These are phyloP conservation scores for Kokia cookei DNA, from an alignment of 441 rosid genomes.

Conservation along the genomic window DNA sequence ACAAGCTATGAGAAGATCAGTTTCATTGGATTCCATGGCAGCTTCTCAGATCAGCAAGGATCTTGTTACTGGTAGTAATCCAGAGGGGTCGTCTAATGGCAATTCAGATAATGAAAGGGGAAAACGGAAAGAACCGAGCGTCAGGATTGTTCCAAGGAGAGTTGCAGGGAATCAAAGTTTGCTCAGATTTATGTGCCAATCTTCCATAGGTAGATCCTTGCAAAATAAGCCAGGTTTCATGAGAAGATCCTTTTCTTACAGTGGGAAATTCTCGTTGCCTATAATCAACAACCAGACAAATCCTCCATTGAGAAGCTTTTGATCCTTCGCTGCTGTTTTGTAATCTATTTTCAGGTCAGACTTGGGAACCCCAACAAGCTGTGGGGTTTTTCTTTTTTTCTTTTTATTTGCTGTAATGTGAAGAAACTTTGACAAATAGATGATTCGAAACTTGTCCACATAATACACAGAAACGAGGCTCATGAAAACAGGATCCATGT, in stretches of 20 bases:
- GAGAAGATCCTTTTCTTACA: conserved; percentile 47
- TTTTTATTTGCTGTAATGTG: not conserved
- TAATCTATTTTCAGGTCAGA: conserved; percentile 8
- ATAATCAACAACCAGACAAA: conserved; percentile 3
- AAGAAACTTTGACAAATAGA: not conserved
- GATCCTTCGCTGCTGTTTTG: not conserved
- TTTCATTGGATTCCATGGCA: conserved; percentile 45
- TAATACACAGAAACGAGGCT: not conserved
- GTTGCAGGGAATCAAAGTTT: conserved; percentile 22
- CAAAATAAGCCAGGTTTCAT: conserved; percentile 26
- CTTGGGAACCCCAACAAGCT: conserved; percentile 8
- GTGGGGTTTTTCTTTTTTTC: not conserved
- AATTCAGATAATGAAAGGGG: conserved; percentile 8
- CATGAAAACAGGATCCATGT: not conserved
- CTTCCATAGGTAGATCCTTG: conserved; percentile 28
- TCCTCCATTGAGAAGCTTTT: conserved; percentile 8
- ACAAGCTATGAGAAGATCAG: conserved; percentile 40
- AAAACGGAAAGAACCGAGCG: conserved; percentile 8
- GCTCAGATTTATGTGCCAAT: conserved; percentile 18
- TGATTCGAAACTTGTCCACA: not conserved
- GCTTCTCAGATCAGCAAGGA: conserved; percentile 36
- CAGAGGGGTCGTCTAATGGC: conserved; percentile 19
- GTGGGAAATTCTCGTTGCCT: conserved; percentile 36
- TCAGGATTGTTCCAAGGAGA: conserved; percentile 17
- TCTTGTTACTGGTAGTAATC: conserved; percentile 7